Percentiles rank a stretch among this genome's conserved stretches.
Evolutionary conservation across 2,329 filamentous ascomycete genomes (phyloP).

Genomic region (Phialocephala sp.): DNA sequence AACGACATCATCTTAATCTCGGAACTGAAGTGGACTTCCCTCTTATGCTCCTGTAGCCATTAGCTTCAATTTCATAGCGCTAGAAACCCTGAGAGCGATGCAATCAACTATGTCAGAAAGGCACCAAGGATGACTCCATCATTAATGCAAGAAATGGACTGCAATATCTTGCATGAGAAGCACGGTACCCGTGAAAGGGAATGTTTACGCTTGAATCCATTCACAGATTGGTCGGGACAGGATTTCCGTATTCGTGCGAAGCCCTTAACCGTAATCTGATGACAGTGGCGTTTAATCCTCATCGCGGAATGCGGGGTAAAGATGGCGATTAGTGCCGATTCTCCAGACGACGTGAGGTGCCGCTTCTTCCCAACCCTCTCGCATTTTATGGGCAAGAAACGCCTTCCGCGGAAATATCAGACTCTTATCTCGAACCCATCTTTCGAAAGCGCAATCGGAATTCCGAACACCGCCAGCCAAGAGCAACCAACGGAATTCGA

Average conservation of each 20-base stretch:
- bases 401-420: constrained; percentile 25
- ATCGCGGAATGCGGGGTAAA: constrained; percentile 23
- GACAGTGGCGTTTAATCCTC: background rate
- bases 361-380: background rate
- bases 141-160: background rate
- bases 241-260: background rate
- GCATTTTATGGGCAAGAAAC: constrained; percentile 6
- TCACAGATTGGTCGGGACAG: background rate
- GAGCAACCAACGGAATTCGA: no score
- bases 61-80: no score
- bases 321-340: constrained; percentile 9
- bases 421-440: constrained; percentile 9
- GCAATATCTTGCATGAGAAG: background rate
- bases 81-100: no score
- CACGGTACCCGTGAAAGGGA: background rate
- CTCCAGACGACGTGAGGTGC: background rate
- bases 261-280: background rate
- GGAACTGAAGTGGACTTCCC: background rate
- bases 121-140: background rate
- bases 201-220: background rate
- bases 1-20: background rate
- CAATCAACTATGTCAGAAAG: background rate
- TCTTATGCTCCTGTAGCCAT: no score
- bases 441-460: background rate
- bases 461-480: no score